phyloP scores from a whole-genome alignment of 257 asterid genomes.

The Petrea volubilis region DNA sequence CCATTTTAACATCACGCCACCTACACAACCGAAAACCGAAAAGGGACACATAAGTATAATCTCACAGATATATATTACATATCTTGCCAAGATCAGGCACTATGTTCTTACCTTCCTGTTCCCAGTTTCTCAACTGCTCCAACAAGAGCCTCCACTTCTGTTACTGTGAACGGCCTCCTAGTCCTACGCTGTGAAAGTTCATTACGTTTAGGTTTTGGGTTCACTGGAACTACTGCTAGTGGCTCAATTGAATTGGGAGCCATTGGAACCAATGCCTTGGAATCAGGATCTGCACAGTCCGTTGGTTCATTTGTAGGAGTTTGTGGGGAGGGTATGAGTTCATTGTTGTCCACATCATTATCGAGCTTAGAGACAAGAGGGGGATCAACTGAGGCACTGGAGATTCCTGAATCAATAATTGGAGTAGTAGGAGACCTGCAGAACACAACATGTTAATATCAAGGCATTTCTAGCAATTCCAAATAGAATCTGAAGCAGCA shows the following conservation, averaged over 20 bases:
- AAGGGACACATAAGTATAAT: neutral
- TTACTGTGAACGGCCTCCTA: conserved; percentile 89
- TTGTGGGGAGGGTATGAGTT: conserved; percentile 34
- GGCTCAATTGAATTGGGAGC: conserved; percentile 46
- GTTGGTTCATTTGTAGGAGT: conserved; percentile 29
- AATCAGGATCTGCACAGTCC: conserved; percentile 42
- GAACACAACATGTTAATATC: neutral
- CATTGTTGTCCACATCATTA: conserved; percentile 30
- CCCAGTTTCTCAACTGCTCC: conserved; percentile 94
- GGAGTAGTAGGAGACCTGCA: conserved; percentile 64
- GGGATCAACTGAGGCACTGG: conserved; percentile 42
- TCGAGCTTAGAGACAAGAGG: conserved; percentile 40
- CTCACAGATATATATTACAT: neutral
- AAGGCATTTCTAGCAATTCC: neutral
- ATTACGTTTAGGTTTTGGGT: conserved; percentile 53
- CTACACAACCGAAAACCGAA: conserved; percentile 40
- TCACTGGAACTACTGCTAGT: conserved; percentile 56
- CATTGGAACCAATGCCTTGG: conserved; percentile 61
- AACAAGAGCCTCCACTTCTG: conserved; percentile 93
- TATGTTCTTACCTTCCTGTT: conserved; percentile 71
- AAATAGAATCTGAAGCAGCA: neutral
- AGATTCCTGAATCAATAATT: conserved; percentile 48
- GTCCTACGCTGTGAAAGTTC: conserved; percentile 86
- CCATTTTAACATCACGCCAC: conserved; percentile 96
- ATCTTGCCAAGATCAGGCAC: neutral